Base-by-base conservation (phyloP, 169 alveolate genomes). In the Fabrea salina region DNA sequence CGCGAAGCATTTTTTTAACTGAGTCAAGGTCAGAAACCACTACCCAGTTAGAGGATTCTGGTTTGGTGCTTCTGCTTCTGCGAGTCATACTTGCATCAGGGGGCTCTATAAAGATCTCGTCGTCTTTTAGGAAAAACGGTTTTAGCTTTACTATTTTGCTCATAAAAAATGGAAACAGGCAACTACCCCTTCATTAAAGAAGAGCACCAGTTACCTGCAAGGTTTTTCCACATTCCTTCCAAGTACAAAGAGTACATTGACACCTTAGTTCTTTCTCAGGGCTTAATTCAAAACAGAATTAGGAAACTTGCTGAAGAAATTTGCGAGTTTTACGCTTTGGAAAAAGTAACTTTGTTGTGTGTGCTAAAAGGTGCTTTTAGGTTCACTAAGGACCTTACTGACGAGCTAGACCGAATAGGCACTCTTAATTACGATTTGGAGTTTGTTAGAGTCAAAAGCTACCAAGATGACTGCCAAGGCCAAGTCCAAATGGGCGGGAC, bases 351-450 rank as follows among this genome's bases (percentile, higher is more conserved):
- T 16, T 19, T 68, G n/a, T 41, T 68, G 8, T 13, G 13, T 16
- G 61, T 68, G 11, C 59, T 68, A 7, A 68, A 30, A 68, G 78
- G 78, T 8, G 78, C 78, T 41, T 68, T 68, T 4, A n/a, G 64
- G 11, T 68, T 40, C 44, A 32, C 64, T 39, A 68, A 37, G 30
- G 78, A 68, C 30, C 30, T 68, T 11, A 33, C 32, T 8, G 41
- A 68, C 8, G 59, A 58, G 19, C n/a, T 68, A n/a, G 64, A 41
- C 4, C n/a, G n/a, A 13, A 16, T 61, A 16, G 22, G 22, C 13
- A 33, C 11, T 22, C 40, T 13, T 11, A 35, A 61, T 37, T 56
- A 56, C 37, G 27, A 56, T 11, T 37, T 44, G 11, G 71, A 72
- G 27, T 72, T 72, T 72, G 51, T 72, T 2, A 72, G 70, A 72